Conservation (phyloP, 805 yeast genomes). For the Yarrowia bubula region DNA sequence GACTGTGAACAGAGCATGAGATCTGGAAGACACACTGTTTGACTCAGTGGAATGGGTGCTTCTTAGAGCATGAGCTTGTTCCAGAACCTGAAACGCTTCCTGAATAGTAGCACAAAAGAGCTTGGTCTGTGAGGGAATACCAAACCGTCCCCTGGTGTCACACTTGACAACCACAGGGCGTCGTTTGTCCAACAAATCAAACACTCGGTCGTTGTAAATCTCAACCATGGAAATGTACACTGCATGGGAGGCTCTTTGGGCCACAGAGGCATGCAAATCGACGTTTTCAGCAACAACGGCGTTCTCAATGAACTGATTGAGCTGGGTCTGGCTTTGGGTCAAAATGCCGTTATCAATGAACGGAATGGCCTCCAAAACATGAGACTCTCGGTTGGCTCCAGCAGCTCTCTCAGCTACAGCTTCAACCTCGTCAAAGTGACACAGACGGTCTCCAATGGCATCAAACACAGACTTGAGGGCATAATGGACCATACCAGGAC, state of each 20-base stretch:
- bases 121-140: conserved; percentile 39
- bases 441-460: conserved; percentile 33
- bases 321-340: not conserved
- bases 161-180: conserved; percentile 37
- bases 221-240: conserved; percentile 55
- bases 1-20: conserved; percentile 52
- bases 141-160: conserved; percentile 35
- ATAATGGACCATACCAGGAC: conserved; percentile 44
- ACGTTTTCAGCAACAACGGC: conserved; percentile 6
- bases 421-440: conserved; percentile 31
- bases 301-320: conserved; percentile 14
- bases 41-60: conserved; percentile 47
- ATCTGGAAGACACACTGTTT: conserved; percentile 49
- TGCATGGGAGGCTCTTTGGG: conserved; percentile 37
- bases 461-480: conserved; percentile 41
- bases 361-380: not conserved
- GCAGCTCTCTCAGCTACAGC: not conserved
- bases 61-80: conserved; percentile 43
- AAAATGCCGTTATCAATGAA: conserved; percentile 12
- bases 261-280: not conserved
- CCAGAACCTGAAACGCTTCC: conserved; percentile 43
- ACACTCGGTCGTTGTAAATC: conserved; percentile 48
- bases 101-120: conserved; percentile 41
- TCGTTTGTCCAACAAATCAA: conserved; percentile 42
- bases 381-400: conserved; percentile 2